A percentile compares a stretch with the other conserved stretches of the same genome.
phyloP scores from a whole-genome alignment of 306 rosid species.

The Oxytropis ochrocephala region DNA sequence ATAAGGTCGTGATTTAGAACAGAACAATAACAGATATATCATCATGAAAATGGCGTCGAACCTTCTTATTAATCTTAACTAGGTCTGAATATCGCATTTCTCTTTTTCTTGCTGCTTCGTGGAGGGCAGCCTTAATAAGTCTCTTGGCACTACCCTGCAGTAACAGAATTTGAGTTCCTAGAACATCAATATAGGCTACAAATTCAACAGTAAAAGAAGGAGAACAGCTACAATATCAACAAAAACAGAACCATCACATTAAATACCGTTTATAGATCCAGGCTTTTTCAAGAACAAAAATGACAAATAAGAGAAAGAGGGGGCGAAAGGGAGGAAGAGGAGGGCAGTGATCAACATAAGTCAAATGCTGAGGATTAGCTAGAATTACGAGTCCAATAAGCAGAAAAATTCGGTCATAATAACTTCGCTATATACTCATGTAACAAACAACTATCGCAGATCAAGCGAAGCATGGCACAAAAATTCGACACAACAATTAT shows the following conservation, averaged over 20 bases:
- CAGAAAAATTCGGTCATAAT: neutral
- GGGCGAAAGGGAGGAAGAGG: too few relatives aligned
- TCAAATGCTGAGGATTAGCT: neutral
- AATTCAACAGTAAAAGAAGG: neutral
- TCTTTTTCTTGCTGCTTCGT: conserved; percentile 75
- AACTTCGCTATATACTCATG: neutral
- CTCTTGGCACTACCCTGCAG: conserved; percentile 79
- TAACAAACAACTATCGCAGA: neutral
- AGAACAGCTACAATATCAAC: neutral
- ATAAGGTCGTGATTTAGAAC: conserved; percentile 74
- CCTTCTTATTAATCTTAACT: conserved; percentile 62
- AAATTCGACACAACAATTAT: neutral
- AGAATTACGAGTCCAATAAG: neutral
- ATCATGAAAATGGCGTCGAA: conserved; percentile 84
- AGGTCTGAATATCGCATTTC: conserved; percentile 74
- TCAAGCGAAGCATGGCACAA: neutral
- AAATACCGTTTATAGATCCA: too few relatives aligned
- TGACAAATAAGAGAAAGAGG: too few relatives aligned
- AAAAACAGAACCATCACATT: too few relatives aligned
- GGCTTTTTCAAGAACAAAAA: too few relatives aligned
- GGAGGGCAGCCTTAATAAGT: conserved; percentile 75
- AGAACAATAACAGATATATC: conserved; percentile 77
- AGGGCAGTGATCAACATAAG: neutral
- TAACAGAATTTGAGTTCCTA: neutral
- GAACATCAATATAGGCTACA: neutral